Evolutionary conservation across 2,329 filamentous ascomycete species (phyloP).

Genomic region (Cordyceps militaris): DNA sequence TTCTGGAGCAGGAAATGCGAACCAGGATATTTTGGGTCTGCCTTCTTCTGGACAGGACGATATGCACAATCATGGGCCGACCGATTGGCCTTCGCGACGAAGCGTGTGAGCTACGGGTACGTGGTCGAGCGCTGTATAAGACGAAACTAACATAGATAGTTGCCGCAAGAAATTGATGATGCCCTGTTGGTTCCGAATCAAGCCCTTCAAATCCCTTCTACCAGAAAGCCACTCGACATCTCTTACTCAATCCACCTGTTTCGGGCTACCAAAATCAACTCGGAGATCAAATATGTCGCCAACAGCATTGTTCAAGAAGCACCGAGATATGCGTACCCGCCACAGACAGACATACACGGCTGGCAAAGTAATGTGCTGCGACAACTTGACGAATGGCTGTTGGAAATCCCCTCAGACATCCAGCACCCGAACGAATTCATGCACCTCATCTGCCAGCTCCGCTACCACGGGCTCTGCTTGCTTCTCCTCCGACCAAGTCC

Average conservation of each 20-base stretch:
- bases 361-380: constrained; percentile 40
- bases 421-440: constrained; percentile 19
- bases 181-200: constrained; percentile 11
- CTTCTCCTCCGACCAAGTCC: constrained; percentile 45
- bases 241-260: constrained; percentile 43
- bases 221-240: constrained; percentile 27
- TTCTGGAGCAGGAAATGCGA: constrained; percentile 46
- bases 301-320: constrained; percentile 43
- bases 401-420: constrained; percentile 25
- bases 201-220: constrained; percentile 7
- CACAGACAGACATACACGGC: constrained; percentile 33
- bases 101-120: constrained; percentile 44
- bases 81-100: constrained; percentile 49
- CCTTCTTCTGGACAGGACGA: constrained; percentile 42
- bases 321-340: constrained; percentile 42
- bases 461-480: constrained; percentile 42
- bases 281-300: constrained; percentile 50
- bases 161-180: constrained; percentile 23
- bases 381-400: constrained; percentile 34
- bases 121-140: background rate
- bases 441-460: constrained; percentile 32
- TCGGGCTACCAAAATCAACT: constrained; percentile 40
- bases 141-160: constrained; percentile 19
- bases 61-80: constrained; percentile 50
- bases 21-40: constrained; percentile 49